These are phyloP conservation scores for Fraxinus velutina DNA, from an alignment of 305 asterid genomes.

Conservation along the genomic window DNA sequence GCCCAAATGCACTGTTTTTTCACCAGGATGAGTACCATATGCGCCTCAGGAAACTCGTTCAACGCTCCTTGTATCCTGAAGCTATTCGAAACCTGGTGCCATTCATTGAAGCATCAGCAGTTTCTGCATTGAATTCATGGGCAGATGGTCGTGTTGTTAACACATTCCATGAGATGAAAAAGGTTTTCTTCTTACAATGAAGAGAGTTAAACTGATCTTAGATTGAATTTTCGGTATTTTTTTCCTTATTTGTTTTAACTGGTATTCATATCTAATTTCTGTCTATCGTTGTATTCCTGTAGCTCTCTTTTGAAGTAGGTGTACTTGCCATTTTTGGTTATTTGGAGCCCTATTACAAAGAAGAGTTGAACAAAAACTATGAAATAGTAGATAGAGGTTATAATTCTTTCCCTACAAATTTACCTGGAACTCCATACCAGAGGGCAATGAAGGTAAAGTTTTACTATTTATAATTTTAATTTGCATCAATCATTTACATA, in stretches of 20 bases:
- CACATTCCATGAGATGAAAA: constrained; percentile 67
- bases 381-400: constrained; percentile 60
- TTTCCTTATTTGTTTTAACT: background rate
- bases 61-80: constrained; percentile 49
- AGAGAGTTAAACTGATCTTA: background rate
- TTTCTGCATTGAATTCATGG: constrained; percentile 55
- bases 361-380: constrained; percentile 61
- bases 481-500: background rate
- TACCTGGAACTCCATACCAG: constrained; percentile 57
- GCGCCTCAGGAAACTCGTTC: constrained; percentile 66
- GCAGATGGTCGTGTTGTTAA: constrained; percentile 45
- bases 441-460: constrained; percentile 55
- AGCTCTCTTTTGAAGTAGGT: constrained; percentile 85
- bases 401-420: constrained; percentile 66
- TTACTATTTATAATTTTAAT: background rate
- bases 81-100: constrained; percentile 47
- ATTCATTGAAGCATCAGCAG: constrained; percentile 39
- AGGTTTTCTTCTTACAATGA: constrained; percentile 34
- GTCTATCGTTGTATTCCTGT: background rate
- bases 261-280: background rate
- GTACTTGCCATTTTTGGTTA: constrained; percentile 65
- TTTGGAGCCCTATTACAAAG: constrained; percentile 49
- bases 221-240: background rate
- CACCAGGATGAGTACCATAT: constrained; percentile 71
- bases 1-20: constrained; percentile 72